Base-by-base conservation (phyloP, 257 asterid genomes). In the Marsdenia floribunda region DNA sequence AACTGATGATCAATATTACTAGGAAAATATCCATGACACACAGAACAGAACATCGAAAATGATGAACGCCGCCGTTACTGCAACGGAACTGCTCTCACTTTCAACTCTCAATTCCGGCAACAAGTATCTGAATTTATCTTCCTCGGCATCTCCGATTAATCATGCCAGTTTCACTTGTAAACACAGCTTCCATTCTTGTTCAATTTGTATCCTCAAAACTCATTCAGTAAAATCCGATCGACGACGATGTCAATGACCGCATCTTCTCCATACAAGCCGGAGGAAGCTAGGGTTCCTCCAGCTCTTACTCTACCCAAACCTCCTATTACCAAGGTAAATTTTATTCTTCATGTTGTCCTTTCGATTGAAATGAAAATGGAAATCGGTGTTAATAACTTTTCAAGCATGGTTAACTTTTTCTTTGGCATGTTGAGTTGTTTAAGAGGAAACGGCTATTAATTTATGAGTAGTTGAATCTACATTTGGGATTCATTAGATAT, bases 251-350 rank as follows among this genome's bases (percentile, higher is more conserved):
- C 76, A 71, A 55, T 33, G 21, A 42, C 42, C 74, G 59, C 63
- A 37, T 4, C 72, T 33, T 63, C 87, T 68, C 71, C 85, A 7
- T 81, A 84, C 84, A 90, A 81, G 81, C 76, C 92, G 16, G 91
- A 90, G 57, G 90, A 87, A 83, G 90, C 96, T 76, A 87, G 97
- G 86, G 88, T 85, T 57, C 96, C 97, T 67, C 83, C 88, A 22
- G 86, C 88, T 54, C 72, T 91, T 68, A 87, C 90, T 8, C 82
- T 85, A 75, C 91, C 90, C 42, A 73, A 67, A 5, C 90, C 97
- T 80, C 91, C 89, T 3, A 60, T 90, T 77, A 77, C 88, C 78
- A 90, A 90, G 93, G 95, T 54, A 81, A 72, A 14, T 60, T 9
- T 69, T 55, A 55, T n/a, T 21, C 9, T n/a, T 55, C 29, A n/a